Conservation (phyloP, 768 basidiomycete genomes). For the Mycena olivaceomarginata region DNA sequence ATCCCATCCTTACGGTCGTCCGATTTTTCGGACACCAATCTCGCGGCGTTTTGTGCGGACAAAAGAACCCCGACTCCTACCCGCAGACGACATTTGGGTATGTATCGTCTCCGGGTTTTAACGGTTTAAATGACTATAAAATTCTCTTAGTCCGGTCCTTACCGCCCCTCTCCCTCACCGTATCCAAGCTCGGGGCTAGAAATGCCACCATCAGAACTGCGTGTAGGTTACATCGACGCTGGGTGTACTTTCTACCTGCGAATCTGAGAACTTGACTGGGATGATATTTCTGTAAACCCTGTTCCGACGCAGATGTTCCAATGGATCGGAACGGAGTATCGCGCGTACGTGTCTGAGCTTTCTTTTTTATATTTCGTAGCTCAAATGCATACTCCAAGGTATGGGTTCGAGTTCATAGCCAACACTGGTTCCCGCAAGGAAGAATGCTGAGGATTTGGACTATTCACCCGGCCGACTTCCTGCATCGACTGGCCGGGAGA, state of each 20-base stretch:
- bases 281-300: conserved; percentile 4
- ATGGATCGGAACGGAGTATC: conserved; percentile 19
- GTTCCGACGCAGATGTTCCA: conserved; percentile 18
- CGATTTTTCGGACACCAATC: background rate
- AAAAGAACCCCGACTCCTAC: conserved; percentile 7
- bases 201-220: conserved; percentile 12
- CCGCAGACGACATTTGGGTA: conserved; percentile 21
- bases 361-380: no score
- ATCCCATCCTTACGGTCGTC: conserved; percentile 20
- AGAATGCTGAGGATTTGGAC: no score
- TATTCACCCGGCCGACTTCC: no score
- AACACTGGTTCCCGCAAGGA: no score
- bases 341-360: conserved; percentile 1
- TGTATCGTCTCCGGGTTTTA: background rate
- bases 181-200: background rate
- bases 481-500: no score
- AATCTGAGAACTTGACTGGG: background rate
- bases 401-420: conserved; percentile 18
- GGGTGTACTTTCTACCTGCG: no score
- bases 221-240: no score
- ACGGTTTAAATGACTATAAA: no score
- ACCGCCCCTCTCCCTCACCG: conserved; percentile 1
- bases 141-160: conserved; percentile 5
- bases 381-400: no score
- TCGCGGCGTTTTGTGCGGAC: conserved; percentile 5